Percentiles rank a stretch among this genome's conserved stretches.
Evolutionary conservation across 768 basidiomycete species (phyloP).

Genomic region (Pleurotus platypus): DNA sequence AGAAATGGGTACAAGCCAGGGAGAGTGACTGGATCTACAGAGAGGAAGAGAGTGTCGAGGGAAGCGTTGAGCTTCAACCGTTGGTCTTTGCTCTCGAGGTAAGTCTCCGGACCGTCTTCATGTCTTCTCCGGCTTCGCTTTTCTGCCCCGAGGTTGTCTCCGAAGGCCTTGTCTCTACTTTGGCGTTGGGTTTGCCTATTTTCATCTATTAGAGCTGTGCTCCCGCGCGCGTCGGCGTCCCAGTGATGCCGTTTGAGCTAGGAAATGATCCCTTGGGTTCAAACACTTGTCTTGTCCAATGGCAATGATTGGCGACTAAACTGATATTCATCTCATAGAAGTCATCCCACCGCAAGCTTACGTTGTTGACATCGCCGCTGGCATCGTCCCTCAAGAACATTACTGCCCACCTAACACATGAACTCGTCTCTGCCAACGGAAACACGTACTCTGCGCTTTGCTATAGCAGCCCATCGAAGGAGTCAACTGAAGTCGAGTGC

Average conservation of each 20-base stretch:
- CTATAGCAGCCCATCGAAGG: conserved; percentile 27
- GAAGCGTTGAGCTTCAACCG: conserved; percentile 55
- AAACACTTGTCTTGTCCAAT: too few species aligned
- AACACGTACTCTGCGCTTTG: conserved; percentile 50
- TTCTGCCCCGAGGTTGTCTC: too few species aligned
- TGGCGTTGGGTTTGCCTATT: not conserved
- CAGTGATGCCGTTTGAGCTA: too few species aligned
- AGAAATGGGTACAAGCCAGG: not conserved
- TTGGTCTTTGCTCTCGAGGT: conserved; percentile 43
- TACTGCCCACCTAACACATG: conserved; percentile 42
- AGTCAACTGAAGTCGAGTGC: conserved; percentile 13
- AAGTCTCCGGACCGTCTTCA: not conserved
- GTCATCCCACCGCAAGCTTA: conserved; percentile 15
- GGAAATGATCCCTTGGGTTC: too few species aligned
- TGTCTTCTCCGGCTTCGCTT: not conserved
- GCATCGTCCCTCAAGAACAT: conserved; percentile 41
- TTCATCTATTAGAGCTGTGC: not conserved
- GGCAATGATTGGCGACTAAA: too few species aligned
- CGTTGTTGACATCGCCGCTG: conserved; percentile 40
- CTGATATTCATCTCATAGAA: conserved; percentile 15
- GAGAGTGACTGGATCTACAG: not conserved
- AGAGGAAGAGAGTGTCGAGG: not conserved
- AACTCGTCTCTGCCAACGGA: conserved; percentile 37
- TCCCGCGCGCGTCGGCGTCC: not conserved
- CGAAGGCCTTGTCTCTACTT: too few species aligned